A percentile compares a stretch with the other conserved stretches of the same genome.
Evolutionary conservation across 345 rosid genomes (phyloP).

Genomic region (Populus pruinosa): DNA sequence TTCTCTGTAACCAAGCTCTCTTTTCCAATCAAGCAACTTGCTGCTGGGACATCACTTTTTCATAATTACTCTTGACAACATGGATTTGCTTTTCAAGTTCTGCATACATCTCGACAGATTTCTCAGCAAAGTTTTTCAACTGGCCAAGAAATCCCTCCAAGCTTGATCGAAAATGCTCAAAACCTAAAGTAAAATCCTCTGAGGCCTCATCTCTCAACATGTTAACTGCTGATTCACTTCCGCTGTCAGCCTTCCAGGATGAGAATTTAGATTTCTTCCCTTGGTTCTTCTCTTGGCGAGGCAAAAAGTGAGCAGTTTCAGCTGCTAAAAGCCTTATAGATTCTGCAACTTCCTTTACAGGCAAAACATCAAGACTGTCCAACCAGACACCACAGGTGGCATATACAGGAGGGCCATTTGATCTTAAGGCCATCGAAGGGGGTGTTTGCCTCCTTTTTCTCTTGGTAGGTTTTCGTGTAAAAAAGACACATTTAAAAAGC

Average conservation of each 20-base stretch:
- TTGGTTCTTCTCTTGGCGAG: conserved; percentile 68
- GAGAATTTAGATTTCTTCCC: conserved; percentile 35
- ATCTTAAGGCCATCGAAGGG: conserved; percentile 26
- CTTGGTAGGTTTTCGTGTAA: conserved; percentile 31
- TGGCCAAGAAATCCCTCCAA: conserved; percentile 53
- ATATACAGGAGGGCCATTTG: conserved; percentile 69
- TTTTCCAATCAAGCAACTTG: background rate
- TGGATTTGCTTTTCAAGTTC: conserved; percentile 46
- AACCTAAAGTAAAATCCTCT: conserved; percentile 52
- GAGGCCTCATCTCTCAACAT: conserved; percentile 48
- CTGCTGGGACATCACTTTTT: conserved; percentile 30
- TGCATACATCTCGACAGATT: conserved; percentile 49
- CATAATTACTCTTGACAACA: conserved; percentile 40
- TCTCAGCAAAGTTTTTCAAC: conserved; percentile 49
- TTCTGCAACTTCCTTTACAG: conserved; percentile 55
- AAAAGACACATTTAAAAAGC: conserved; percentile 61
- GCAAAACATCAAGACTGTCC: conserved; percentile 47
- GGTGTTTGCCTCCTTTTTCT: conserved; percentile 28
- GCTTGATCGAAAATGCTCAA: conserved; percentile 51
- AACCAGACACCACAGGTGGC: conserved; percentile 70
- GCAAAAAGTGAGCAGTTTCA: conserved; percentile 58
- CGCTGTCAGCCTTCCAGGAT: conserved; percentile 35
- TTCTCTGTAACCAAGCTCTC: background rate
- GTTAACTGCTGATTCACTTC: conserved; percentile 33
- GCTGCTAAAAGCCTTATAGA: conserved; percentile 61